Evolutionary conservation across 371 early-diverging fungal genomes (phyloP).

Genomic region (Syncephalastrum sp.): DNA sequence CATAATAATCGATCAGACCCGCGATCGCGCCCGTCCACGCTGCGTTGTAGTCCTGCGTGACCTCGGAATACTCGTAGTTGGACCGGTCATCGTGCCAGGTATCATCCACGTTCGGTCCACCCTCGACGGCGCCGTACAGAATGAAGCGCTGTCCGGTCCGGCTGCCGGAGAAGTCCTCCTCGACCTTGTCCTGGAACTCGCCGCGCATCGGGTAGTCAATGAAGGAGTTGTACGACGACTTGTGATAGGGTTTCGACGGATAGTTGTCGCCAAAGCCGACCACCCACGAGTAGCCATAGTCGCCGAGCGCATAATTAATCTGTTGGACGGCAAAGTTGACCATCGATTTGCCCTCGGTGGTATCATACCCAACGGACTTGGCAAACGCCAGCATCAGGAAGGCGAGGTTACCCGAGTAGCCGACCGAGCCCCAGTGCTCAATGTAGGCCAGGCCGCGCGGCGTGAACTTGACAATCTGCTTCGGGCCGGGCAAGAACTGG

Average conservation of each 20-base stretch:
- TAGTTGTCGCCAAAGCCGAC: constrained; percentile 58
- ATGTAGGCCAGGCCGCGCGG: constrained; percentile 58
- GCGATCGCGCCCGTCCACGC: constrained; percentile 57
- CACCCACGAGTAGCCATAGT: constrained; percentile 56
- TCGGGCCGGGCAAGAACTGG: constrained; percentile 45
- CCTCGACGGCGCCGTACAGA: constrained; percentile 56
- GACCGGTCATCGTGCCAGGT: constrained; percentile 56
- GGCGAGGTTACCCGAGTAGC: constrained; percentile 52
- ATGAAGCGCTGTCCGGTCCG: constrained; percentile 48
- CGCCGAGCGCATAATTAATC: constrained; percentile 61
- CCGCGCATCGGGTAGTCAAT: constrained; percentile 59
- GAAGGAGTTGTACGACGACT: constrained; percentile 55
- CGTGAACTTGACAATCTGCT: constrained; percentile 45
- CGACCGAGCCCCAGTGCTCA: constrained; percentile 57
- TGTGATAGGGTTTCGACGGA: constrained; percentile 56
- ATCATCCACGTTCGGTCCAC: constrained; percentile 54
- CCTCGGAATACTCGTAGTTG: constrained; percentile 53
- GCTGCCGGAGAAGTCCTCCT: constrained; percentile 45
- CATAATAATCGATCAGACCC: constrained; percentile 55
- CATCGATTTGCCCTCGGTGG: constrained; percentile 32
- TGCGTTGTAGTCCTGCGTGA: constrained; percentile 62
- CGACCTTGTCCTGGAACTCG: constrained; percentile 40
- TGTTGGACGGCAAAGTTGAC: constrained; percentile 52
- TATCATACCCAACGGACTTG: constrained; percentile 36
- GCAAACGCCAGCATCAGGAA: constrained; percentile 55